Base-by-base conservation (phyloP, 2,329 filamentous ascomycete species). In the Fusarium verticillioides region DNA sequence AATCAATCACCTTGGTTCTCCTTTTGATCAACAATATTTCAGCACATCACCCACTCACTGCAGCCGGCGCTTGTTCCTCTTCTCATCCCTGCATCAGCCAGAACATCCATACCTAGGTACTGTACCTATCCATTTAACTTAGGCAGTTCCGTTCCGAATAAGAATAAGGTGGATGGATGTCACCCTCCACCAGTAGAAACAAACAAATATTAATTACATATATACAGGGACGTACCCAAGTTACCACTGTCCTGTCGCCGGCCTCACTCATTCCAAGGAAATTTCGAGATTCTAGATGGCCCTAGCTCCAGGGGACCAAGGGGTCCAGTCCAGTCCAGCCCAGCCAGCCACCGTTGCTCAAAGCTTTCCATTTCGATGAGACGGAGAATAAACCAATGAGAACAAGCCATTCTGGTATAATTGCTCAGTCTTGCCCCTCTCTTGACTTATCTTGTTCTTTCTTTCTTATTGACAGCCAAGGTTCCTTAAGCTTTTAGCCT, bases 291-390 rank as follows among this genome's bases (percentile, higher is more conserved):
- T 65, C 67, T 63, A 66, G 69, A 69, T 60, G 61, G 19, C 54
- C 34, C 43, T 65, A 73, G 70, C 64, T 73, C 60, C 70, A 73
- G 64, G 70, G 69, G 52, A 40, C 56, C 63, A 71, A 60, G 21
- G 63, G 53, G 52, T 47, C 52, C 63, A 71, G 57, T 23, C 23
- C 23, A 23, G 23, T 23, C 23, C 23, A 23, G 23, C 4, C 23
- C 23, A 23, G 23, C 67, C 69, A 70, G 62, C 67, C 69, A 70
- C 68, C 56, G 56, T 70, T 71, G 62, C 63, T 54, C 69, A 72
- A 57, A 60, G 68, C 68, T 63, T 71, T 60, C 43, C 47, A 69
- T 72, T 69, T 72, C 70, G 70, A 73, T 73, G 70, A 73, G 70
- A 58, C 21, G 9, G 28, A n/a, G 30, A 39, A 50, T 18, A 23